Evolutionary conservation across 306 rosid species (phyloP), one percentile per base, ranked within the genome.

Genomic region (Adenanthera pavonina): DNA sequence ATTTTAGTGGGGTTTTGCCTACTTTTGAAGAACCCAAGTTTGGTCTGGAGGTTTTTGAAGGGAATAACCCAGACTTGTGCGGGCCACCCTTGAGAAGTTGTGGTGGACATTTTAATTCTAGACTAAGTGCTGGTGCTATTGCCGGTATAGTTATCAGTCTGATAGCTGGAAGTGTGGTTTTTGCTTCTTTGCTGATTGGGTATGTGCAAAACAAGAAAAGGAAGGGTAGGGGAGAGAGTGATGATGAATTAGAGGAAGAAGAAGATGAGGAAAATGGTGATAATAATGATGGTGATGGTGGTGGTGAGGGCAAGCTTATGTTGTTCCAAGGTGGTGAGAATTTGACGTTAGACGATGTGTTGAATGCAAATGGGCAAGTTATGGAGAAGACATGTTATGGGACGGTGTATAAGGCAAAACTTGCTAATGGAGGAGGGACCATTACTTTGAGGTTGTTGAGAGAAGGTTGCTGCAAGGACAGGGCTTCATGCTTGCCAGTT

Each of bases 371-470:
- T 2, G 99, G 99, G 5, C 99, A 93, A 75, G 97, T 96, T 61
- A 81, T 94, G 97, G 99, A 96, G 91, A 96, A 96, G 90, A 94
- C 98, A 6, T 85, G 89, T 82, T 96, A 96, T 86, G 98, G 99
- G 62, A 96, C 99, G 2, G 93, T 91, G 68, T 96, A 96, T 79
- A 96, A 96, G 87, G 99, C 99, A 16, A 96, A 96, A 84, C 99
- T 96, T 78, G 89, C 97, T 19, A 97, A 96, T 83, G 99, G 99
- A 49, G 99, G 97, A 46, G 89, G 94, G 30, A 88, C 94, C 52
- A 96, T 96, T 61, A 95, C 95, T 76, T 82, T 96, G 84, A 96
- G 98, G 86, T 77, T 96, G 71, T 82, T 96, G 89, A 92, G 97
- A 44, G 99, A 96, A 89, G 98, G 94, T 69, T 91, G 94, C 84